phyloP scores from a whole-genome alignment of 495 filamentous ascomycete genomes.

The Apodospora peruviana region DNA sequence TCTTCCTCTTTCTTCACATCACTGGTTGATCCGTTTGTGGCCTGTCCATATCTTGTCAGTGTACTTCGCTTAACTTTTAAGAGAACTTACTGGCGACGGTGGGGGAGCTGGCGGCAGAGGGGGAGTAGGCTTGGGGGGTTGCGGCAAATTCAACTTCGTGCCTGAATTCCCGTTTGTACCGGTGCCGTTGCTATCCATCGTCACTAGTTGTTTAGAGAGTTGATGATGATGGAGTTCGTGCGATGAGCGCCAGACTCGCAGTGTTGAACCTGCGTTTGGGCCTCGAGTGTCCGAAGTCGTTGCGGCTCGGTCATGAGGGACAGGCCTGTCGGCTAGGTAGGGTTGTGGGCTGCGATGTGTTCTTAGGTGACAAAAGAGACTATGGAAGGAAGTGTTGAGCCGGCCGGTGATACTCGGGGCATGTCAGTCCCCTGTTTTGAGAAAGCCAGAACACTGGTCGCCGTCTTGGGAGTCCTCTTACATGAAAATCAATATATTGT shows the following conservation, averaged over 20 bases:
- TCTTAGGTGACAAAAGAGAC: background rate
- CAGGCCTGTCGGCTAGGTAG: background rate
- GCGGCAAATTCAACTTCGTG: background rate
- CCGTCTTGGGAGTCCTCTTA: background rate
- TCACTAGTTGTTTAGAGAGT: background rate
- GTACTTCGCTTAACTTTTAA: background rate
- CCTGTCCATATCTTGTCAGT: background rate
- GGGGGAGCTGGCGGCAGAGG: background rate
- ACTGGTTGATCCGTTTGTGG: background rate
- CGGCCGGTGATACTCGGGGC: background rate
- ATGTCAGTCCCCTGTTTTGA: background rate
- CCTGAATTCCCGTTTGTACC: background rate
- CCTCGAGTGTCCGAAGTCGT: background rate
- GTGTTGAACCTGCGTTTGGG: background rate
- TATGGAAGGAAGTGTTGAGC: background rate
- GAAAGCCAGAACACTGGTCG: background rate
- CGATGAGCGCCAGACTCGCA: background rate
- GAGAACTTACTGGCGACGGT: background rate
- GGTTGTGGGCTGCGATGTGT: background rate
- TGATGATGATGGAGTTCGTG: background rate
- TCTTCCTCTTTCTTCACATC: background rate
- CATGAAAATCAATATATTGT: background rate
- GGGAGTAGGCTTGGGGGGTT: background rate
- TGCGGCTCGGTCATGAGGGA: background rate
- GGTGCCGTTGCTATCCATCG: background rate